Evolutionary conservation across 306 rosid genomes (phyloP).

Genomic region (Pyrus bretschneideri): DNA sequence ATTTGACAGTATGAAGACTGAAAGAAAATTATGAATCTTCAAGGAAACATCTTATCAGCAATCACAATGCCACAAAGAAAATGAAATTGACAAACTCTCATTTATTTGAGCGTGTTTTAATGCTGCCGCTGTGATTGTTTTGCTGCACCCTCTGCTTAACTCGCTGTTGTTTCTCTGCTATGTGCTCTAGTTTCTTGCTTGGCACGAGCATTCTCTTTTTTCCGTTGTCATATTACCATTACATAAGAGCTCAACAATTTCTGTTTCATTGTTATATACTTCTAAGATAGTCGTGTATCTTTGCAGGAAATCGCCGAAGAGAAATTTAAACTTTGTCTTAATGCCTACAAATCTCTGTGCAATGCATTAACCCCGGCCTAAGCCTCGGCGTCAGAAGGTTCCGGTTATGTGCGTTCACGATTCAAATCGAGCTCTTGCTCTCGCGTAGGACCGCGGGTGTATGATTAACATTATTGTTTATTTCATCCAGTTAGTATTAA

Average conservation of each 20-base stretch:
- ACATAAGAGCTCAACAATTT: background rate
- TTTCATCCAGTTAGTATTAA: too few species aligned
- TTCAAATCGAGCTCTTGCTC: too few species aligned
- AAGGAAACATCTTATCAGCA: background rate
- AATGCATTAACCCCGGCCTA: constrained; percentile 51
- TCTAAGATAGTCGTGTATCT: constrained; percentile 2
- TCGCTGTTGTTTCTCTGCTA: background rate
- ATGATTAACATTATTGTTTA: too few species aligned
- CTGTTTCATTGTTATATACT: background rate
- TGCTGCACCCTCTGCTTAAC: background rate
- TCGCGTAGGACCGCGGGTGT: too few species aligned
- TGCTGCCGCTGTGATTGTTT: background rate
- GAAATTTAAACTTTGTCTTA: constrained; percentile 63
- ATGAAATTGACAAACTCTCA: background rate
- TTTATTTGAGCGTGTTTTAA: background rate
- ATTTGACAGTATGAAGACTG: background rate
- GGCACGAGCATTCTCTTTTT: background rate
- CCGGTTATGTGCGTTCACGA: background rate
- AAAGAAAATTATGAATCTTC: background rate
- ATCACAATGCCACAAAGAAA: background rate
- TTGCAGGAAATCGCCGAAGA: constrained; percentile 72
- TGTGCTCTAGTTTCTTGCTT: background rate
- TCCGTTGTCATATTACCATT: background rate
- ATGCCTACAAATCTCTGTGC: constrained; percentile 77
- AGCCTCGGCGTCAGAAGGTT: constrained; percentile 3